Conservation (phyloP, 192 early-diverging fungal genomes). For the Mortierella hygrophila region DNA sequence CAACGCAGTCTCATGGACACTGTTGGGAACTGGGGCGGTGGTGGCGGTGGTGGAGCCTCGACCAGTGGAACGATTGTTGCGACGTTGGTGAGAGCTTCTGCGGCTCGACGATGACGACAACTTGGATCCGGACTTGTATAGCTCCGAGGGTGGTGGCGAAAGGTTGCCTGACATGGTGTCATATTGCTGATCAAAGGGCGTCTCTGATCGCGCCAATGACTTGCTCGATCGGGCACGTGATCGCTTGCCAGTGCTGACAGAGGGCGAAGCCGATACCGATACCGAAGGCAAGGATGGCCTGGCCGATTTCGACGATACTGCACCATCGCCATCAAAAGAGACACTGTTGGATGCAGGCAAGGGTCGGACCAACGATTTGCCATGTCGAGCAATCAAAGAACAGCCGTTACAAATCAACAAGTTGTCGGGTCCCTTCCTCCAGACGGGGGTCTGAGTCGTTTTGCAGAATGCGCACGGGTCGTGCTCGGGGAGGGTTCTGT, state of each 20-base stretch:
- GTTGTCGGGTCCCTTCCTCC: slow-evolving; percentile 16
- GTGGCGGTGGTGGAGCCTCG: neutral
- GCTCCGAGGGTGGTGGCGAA: neutral
- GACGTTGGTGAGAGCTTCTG: neutral
- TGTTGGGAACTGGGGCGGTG: neutral
- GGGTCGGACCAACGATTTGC: no score
- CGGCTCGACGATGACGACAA: neutral
- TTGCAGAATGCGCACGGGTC: slow-evolving; percentile 22
- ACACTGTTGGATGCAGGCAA: neutral
- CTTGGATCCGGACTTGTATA: neutral
- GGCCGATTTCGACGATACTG: neutral
- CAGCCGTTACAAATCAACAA: slow-evolving; percentile 24
- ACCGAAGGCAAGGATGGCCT: neutral
- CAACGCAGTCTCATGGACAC: neutral
- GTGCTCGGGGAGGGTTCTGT: slow-evolving; percentile 28
- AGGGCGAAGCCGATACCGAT: neutral
- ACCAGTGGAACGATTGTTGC: neutral
- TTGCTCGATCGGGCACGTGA: neutral
- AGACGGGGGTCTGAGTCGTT: slow-evolving; percentile 17
- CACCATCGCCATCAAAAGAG: neutral
- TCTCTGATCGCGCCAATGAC: neutral
- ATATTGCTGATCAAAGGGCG: neutral
- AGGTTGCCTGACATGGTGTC: neutral
- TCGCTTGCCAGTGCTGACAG: neutral
- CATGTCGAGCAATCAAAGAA: neutral